Percentiles rank a stretch among this genome's conserved stretches.
Conservation (phyloP, 148 eudicot genomes). For the Drosera capensis region DNA sequence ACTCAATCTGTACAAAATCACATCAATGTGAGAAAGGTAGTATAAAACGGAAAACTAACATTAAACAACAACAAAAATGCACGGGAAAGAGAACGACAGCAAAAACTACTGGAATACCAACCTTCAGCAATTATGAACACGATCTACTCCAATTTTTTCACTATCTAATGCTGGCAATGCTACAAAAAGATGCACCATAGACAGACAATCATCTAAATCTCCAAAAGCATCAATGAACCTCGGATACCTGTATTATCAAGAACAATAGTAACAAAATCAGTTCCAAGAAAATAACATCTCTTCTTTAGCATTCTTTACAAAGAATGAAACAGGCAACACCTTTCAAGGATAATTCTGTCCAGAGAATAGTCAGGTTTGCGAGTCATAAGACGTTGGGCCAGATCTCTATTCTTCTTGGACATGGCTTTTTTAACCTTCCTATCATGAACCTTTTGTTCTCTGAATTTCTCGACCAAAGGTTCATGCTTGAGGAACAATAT, state of each 20-base stretch:
- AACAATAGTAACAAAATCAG: neutral
- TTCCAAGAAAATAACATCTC: slow-evolving; percentile 1
- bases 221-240: slow-evolving; percentile 79
- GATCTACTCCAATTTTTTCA: slow-evolving; percentile 58
- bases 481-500: slow-evolving; percentile 64
- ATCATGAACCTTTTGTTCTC: slow-evolving; percentile 57
- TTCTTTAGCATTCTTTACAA: too few relatives aligned
- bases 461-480: slow-evolving; percentile 54
- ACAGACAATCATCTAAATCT: slow-evolving; percentile 83
- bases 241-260: slow-evolving; percentile 51
- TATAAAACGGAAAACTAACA: neutral
- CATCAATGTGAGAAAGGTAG: neutral
- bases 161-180: slow-evolving; percentile 71
- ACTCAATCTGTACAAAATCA: slow-evolving; percentile 42
- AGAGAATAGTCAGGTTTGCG: slow-evolving; percentile 50
- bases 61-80: neutral
- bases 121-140: slow-evolving; percentile 85
- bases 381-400: slow-evolving; percentile 48
- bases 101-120: slow-evolving; percentile 8
- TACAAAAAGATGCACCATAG: slow-evolving; percentile 93
- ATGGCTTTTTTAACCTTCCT: slow-evolving; percentile 64
- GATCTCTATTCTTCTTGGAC: slow-evolving; percentile 64
- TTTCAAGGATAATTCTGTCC: slow-evolving; percentile 61
- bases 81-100: neutral
- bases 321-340: slow-evolving; percentile 24